phyloP scores from a whole-genome alignment of 2,329 filamentous ascomycete species.

The Macrophomina pseudophaseolina region DNA sequence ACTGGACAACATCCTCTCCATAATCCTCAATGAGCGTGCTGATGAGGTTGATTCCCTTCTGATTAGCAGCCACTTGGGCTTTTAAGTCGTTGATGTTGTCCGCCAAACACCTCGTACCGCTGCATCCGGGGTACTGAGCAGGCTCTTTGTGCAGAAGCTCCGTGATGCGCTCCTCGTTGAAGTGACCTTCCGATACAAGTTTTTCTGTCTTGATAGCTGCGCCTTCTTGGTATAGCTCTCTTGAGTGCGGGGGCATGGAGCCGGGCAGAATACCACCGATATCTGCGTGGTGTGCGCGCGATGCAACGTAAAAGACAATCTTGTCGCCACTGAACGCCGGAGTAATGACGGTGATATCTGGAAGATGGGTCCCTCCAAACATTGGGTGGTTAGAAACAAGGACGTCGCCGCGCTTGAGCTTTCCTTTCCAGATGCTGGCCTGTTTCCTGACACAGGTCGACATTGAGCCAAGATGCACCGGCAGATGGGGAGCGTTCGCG shows the following conservation, averaged over 20 bases:
- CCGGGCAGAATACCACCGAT: conserved; percentile 84
- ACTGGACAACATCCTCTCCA: conserved; percentile 75
- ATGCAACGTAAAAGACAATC: conserved; percentile 83
- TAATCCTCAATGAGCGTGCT: conserved; percentile 77
- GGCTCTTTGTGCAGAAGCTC: conserved; percentile 76
- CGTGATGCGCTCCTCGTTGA: conserved; percentile 77
- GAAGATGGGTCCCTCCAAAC: conserved; percentile 81
- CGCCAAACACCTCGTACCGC: conserved; percentile 75
- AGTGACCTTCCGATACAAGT: conserved; percentile 75
- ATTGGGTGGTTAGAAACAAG: conserved; percentile 85
- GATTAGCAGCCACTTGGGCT: conserved; percentile 85
- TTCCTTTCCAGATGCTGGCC: conserved; percentile 79
- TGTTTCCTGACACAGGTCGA: conserved; percentile 82
- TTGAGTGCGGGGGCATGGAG: conserved; percentile 79
- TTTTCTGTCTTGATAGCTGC: conserved; percentile 64
- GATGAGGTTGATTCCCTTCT: conserved; percentile 82
- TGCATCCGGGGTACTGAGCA: conserved; percentile 75
- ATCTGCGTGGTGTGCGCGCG: conserved; percentile 80
- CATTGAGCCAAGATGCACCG: conserved; percentile 83
- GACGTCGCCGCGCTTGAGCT: conserved; percentile 78
- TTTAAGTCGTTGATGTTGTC: conserved; percentile 89
- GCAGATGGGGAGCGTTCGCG: conserved; percentile 79
- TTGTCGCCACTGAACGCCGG: conserved; percentile 76
- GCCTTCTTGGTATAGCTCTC: conserved; percentile 63
- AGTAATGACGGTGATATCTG: conserved; percentile 81